Percentiles rank a stretch among this genome's conserved stretches.
phyloP scores from a whole-genome alignment of 352 stramenopile genomes.

The Thraustotheca clavata region DNA sequence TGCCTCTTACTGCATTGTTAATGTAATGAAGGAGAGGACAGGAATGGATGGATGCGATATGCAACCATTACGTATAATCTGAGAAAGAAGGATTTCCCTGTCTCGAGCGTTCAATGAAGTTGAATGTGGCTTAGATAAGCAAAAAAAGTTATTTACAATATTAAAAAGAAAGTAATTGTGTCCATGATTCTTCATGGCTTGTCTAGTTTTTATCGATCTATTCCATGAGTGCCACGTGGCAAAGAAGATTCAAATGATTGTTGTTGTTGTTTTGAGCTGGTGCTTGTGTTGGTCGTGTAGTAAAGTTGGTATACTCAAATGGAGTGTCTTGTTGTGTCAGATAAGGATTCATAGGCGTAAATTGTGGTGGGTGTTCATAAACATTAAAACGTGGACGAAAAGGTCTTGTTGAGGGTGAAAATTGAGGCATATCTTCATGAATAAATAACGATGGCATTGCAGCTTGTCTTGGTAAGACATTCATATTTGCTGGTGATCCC shows the following conservation, averaged over 20 bases:
- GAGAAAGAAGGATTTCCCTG: no score
- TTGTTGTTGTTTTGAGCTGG: background rate
- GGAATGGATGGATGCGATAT: no score
- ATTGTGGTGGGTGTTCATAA: background rate
- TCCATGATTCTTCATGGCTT: no score
- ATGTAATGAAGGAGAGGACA: no score
- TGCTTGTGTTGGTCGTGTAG: background rate
- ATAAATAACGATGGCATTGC: slow-evolving; percentile 9
- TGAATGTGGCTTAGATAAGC: no score
- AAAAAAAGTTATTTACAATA: no score
- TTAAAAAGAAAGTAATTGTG: no score
- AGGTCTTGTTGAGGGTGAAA: background rate
- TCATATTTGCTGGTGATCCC: background rate
- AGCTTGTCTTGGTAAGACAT: background rate
- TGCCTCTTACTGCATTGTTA: no score
- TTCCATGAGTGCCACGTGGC: slow-evolving; percentile 20
- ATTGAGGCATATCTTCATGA: background rate
- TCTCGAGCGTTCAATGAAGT: no score
- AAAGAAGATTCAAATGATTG: slow-evolving; percentile 12
- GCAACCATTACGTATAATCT: no score
- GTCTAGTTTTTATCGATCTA: no score
- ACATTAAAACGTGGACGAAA: background rate
- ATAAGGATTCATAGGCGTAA: background rate
- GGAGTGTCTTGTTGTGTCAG: background rate
- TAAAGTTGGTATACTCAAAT: background rate